Conservation (phyloP, 2,329 filamentous ascomycete species). For the Didymella pomorum region DNA sequence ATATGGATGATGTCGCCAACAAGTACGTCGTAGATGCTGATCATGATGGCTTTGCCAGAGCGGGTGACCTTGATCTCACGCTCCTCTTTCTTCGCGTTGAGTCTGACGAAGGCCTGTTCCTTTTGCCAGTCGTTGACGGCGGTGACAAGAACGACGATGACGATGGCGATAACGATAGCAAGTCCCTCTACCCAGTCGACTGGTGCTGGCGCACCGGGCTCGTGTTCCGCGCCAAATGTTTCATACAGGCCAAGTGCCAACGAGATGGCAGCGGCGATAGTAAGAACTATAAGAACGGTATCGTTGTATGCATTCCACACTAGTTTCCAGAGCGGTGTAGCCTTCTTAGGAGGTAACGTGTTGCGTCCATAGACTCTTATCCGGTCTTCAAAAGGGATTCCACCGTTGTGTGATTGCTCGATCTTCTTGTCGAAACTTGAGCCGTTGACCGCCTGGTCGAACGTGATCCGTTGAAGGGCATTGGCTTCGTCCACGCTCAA, state of each 20-base stretch:
- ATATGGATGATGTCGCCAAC: constrained; percentile 75
- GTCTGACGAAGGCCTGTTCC: constrained; percentile 45
- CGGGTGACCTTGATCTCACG: constrained; percentile 59
- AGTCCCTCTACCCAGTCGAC: constrained; percentile 53
- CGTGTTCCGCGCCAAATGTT: constrained; percentile 60
- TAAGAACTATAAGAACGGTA: constrained; percentile 74
- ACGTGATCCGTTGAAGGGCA: constrained; percentile 57
- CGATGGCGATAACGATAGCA: constrained; percentile 50
- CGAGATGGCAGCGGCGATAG: constrained; percentile 72
- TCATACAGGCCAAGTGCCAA: constrained; percentile 75
- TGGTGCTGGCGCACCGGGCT: constrained; percentile 52
- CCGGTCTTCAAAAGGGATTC: constrained; percentile 61
- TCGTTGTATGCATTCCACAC: constrained; percentile 78
- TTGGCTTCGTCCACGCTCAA: constrained; percentile 61
- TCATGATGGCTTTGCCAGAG: constrained; percentile 69
- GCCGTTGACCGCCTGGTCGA: constrained; percentile 59
- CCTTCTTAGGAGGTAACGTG: constrained; percentile 68
- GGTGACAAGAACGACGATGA: constrained; percentile 50
- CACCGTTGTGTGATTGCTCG: constrained; percentile 28
- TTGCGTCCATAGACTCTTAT: constrained; percentile 68
- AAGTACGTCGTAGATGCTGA: constrained; percentile 66
- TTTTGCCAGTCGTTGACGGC: constrained; percentile 51
- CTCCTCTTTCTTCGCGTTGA: constrained; percentile 50
- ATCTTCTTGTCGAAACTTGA: constrained; percentile 34
- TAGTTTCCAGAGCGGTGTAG: constrained; percentile 66